These are phyloP conservation scores for Adansonia gregorii DNA, from an alignment of 441 rosid species.

Conservation along the genomic window DNA sequence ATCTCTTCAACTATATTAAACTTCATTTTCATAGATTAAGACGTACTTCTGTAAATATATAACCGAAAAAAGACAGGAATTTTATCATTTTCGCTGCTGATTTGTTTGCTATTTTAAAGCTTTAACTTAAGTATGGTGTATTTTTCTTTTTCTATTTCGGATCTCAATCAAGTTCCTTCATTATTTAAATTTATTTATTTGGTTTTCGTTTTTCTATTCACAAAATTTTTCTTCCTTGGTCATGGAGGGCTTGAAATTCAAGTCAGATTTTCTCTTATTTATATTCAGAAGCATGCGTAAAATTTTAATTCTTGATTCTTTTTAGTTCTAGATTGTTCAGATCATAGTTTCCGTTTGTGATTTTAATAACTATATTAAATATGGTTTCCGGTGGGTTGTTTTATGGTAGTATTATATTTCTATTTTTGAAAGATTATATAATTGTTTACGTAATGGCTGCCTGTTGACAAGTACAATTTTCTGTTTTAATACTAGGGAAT, in stretches of 20 bases:
- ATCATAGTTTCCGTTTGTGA: neutral
- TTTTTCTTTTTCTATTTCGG: slow-evolving; percentile 8
- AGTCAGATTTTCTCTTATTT: neutral
- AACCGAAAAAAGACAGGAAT: neutral
- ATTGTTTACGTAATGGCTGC: slow-evolving; percentile 9
- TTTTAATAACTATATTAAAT: neutral
- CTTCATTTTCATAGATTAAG: neutral
- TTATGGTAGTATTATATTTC: neutral
- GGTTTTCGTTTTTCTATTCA: neutral
- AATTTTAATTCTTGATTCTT: neutral
- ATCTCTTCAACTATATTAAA: neutral
- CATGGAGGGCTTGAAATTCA: neutral
- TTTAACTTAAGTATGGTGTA: slow-evolving; percentile 1
- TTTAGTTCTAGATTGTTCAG: neutral
- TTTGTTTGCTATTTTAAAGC: neutral
- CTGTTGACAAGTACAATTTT: slow-evolving; percentile 14
- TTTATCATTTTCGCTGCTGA: neutral
- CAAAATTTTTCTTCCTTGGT: neutral
- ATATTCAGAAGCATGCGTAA: neutral
- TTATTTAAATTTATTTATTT: neutral
- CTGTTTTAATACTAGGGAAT: neutral
- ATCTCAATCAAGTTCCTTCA: slow-evolving; percentile 7
- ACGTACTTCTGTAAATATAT: neutral
- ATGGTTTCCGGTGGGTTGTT: neutral
- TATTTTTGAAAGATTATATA: slow-evolving; percentile 13